Evolutionary conservation across 1,139 yeast genomes (phyloP).

Genomic region (Saccharomyces hybrid): DNA sequence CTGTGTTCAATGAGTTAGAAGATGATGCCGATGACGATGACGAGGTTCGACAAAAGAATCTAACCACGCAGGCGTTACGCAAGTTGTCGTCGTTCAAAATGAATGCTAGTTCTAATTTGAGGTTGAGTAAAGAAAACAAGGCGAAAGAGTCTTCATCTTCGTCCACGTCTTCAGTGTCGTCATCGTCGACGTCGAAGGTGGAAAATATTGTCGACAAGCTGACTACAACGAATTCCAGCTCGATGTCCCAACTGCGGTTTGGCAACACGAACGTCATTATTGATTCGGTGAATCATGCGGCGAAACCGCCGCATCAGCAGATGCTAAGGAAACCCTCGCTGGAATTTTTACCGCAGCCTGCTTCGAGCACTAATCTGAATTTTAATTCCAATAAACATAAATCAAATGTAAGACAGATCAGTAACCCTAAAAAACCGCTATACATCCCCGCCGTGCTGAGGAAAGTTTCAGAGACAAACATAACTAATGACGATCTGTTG

Average conservation of each 20-base stretch:
- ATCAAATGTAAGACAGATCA: conserved; percentile 42
- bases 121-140: not conserved
- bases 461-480: conserved; percentile 38
- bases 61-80: conserved; percentile 36
- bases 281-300: conserved; percentile 8
- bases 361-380: not conserved
- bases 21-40: conserved; percentile 9
- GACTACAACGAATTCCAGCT: conserved; percentile 4
- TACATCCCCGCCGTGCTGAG: conserved; percentile 87
- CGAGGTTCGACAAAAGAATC: conserved; percentile 26
- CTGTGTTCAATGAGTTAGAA: not conserved
- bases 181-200: not conserved
- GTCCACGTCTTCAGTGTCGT: not conserved
- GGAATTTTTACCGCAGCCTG: conserved; percentile 15
- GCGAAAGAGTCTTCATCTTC: not conserved
- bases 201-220: not conserved
- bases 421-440: conserved; percentile 73
- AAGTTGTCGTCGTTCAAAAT: conserved; percentile 22
- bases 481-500: conserved; percentile 32
- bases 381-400: conserved; percentile 8
- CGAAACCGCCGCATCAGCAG: not conserved
- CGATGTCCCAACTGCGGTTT: conserved; percentile 16
- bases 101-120: not conserved
- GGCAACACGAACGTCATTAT: conserved; percentile 16
- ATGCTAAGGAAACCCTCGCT: conserved; percentile 11